phyloP scores from a whole-genome alignment of 1,139 yeast genomes.

The Meyerozyma sp. region DNA sequence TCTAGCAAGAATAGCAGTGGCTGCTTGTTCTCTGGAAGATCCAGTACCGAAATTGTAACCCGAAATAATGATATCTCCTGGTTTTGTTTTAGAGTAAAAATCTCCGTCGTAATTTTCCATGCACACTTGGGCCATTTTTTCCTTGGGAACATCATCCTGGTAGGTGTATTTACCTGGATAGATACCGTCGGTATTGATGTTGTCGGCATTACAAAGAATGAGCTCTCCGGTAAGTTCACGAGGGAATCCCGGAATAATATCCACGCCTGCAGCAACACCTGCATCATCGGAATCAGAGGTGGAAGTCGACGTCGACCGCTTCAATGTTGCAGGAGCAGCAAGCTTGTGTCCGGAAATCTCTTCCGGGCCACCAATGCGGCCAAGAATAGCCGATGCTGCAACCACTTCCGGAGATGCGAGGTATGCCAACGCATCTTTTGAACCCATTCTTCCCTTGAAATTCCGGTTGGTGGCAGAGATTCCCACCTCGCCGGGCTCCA shows the following conservation, averaged over 20 bases:
- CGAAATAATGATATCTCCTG: slow-evolving; percentile 85
- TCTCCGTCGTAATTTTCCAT: slow-evolving; percentile 97
- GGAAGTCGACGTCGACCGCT: slow-evolving; percentile 34
- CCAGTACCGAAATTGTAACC: slow-evolving; percentile 98
- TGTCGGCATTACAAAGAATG: slow-evolving; percentile 93
- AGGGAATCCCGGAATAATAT: slow-evolving; percentile 87
- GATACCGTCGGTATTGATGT: slow-evolving; percentile 96
- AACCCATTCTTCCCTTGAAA: slow-evolving; percentile 99
- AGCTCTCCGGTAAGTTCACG: slow-evolving; percentile 82
- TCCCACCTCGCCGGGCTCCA: slow-evolving; percentile 95
- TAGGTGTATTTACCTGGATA: slow-evolving; percentile 98
- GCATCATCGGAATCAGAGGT: slow-evolving; percentile 16
- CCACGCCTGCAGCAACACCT: slow-evolving; percentile 40
- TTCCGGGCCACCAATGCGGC: slow-evolving; percentile 89
- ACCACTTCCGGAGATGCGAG: slow-evolving; percentile 97
- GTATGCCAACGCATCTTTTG: slow-evolving; percentile 91
- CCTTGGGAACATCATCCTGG: slow-evolving; percentile 92
- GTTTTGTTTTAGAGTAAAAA: slow-evolving; percentile 70
- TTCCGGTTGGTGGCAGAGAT: slow-evolving; percentile 97
- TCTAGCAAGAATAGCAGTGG: slow-evolving; percentile 91
- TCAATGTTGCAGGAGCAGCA: slow-evolving; percentile 41
- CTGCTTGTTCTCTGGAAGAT: slow-evolving; percentile 98
- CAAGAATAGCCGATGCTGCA: slow-evolving; percentile 94
- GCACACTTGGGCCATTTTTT: slow-evolving; percentile 97
- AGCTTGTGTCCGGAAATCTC: slow-evolving; percentile 63